Evolutionary conservation across 371 early-diverging fungal genomes (phyloP).

Genomic region (Mucor sp.): DNA sequence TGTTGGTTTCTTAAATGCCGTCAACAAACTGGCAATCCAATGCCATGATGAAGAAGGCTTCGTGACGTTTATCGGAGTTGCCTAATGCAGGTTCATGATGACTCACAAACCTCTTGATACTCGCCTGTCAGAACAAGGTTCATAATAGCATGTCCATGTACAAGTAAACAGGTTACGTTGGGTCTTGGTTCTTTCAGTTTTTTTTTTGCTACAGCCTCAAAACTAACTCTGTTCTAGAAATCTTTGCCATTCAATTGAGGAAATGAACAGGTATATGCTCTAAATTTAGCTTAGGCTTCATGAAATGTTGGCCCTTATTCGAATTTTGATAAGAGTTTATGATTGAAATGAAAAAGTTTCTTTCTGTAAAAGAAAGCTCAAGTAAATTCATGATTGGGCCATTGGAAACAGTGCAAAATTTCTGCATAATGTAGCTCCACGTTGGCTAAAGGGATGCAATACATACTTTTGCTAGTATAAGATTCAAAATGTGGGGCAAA

Average conservation of each 20-base stretch:
- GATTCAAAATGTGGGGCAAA: background rate
- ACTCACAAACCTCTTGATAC: background rate
- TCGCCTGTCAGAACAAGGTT: background rate
- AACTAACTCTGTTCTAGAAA: background rate
- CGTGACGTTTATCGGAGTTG: conserved; percentile 2
- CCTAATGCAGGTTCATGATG: background rate
- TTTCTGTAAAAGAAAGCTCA: background rate
- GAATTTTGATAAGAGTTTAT: background rate
- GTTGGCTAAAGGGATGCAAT: background rate
- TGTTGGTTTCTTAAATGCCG: conserved; percentile 1
- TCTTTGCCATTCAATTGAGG: background rate
- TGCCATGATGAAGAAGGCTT: background rate
- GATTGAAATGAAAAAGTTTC: background rate
- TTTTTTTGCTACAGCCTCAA: background rate
- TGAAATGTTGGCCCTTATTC: background rate
- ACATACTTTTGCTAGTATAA: background rate
- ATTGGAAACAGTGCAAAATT: background rate
- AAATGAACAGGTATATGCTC: background rate
- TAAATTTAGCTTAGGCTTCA: background rate
- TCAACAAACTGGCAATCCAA: conserved; percentile 2
- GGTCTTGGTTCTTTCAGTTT: background rate
- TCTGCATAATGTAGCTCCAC: background rate
- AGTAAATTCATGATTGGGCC: background rate
- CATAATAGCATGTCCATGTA: background rate
- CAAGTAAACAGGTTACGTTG: background rate